These are phyloP conservation scores for Phaeosphaeriaceae sp. DNA, from an alignment of 2,329 filamentous ascomycete genomes.

Conservation along the genomic window DNA sequence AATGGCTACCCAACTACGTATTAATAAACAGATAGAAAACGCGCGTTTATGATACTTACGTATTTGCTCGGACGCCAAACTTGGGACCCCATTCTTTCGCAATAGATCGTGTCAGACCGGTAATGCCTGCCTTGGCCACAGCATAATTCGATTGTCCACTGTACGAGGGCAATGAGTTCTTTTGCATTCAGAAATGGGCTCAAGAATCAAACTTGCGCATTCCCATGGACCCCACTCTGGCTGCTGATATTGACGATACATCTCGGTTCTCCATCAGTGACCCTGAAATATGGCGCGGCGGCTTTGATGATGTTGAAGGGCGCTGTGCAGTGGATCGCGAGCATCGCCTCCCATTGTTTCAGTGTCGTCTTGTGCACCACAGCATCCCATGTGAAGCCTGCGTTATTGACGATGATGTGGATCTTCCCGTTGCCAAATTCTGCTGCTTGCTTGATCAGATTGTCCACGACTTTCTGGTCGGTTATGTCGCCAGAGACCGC, in stretches of 20 bases:
- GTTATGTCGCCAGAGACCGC: conserved; percentile 80
- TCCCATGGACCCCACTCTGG: conserved; percentile 82
- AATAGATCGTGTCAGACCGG: conserved; percentile 84
- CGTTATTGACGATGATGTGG: conserved; percentile 90
- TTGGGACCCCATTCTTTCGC: conserved; percentile 87
- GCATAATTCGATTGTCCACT: conserved; percentile 90
- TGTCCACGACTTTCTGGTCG: conserved; percentile 70
- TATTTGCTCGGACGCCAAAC: conserved; percentile 84
- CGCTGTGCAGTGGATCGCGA: conserved; percentile 81
- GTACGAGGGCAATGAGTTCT: no score
- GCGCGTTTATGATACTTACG: no score
- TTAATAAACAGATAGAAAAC: no score
- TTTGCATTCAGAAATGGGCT: no score
- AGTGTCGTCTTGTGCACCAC: conserved; percentile 92
- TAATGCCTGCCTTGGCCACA: conserved; percentile 82
- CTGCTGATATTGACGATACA: conserved; percentile 84
- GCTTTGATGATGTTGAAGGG: conserved; percentile 82
- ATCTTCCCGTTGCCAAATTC: conserved; percentile 87
- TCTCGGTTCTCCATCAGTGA: conserved; percentile 79
- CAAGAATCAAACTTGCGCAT: no score
- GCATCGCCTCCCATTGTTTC: conserved; percentile 89
- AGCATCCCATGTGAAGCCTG: conserved; percentile 90
- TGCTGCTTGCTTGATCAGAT: conserved; percentile 74
- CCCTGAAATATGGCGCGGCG: conserved; percentile 84
- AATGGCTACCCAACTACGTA: no score